Conservation (phyloP, 768 basidiomycete genomes). For the Thelephora ganbajun region DNA sequence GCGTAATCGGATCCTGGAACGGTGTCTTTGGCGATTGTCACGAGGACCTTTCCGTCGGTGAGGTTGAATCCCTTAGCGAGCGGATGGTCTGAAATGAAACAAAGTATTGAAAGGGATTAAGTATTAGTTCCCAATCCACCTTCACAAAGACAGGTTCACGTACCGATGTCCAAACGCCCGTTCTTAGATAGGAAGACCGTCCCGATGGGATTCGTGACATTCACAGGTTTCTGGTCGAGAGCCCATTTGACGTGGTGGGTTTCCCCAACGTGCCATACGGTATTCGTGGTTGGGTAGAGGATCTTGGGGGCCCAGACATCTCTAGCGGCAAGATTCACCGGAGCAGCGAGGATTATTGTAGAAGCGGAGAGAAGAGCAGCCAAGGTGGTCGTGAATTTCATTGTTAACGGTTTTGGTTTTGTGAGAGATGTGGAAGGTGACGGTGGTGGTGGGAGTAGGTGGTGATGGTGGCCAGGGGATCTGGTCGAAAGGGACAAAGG, state of each 20-base stretch:
- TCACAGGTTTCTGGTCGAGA: conserved; percentile 6
- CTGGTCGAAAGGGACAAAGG: too few relatives aligned
- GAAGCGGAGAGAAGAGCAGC: conserved; percentile 13
- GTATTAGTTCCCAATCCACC: not conserved
- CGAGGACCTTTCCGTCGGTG: conserved; percentile 16
- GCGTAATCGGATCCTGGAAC: conserved; percentile 18
- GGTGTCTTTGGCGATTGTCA: conserved; percentile 22
- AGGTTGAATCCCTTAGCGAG: conserved; percentile 22
- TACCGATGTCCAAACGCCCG: conserved; percentile 12
- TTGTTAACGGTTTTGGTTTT: conserved; percentile 2
- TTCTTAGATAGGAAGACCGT: conserved; percentile 18
- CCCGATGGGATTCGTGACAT: conserved; percentile 17
- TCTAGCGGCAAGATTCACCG: conserved; percentile 17
- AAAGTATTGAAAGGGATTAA: too few relatives aligned
- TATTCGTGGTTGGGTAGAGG: conserved; percentile 24
- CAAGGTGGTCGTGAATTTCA: conserved; percentile 14
- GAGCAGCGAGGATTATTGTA: conserved; percentile 17
- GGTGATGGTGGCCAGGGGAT: too few relatives aligned
- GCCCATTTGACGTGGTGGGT: conserved; percentile 37
- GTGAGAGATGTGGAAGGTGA: too few relatives aligned
- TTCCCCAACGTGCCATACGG: conserved; percentile 31
- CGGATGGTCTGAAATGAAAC: conserved; percentile 17
- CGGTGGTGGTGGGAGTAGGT: too few relatives aligned
- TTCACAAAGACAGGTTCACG: not conserved
- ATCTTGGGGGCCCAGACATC: conserved; percentile 37